These are phyloP conservation scores for Teunomyces atbi DNA, from an alignment of 805 yeast species.

Conservation along the genomic window DNA sequence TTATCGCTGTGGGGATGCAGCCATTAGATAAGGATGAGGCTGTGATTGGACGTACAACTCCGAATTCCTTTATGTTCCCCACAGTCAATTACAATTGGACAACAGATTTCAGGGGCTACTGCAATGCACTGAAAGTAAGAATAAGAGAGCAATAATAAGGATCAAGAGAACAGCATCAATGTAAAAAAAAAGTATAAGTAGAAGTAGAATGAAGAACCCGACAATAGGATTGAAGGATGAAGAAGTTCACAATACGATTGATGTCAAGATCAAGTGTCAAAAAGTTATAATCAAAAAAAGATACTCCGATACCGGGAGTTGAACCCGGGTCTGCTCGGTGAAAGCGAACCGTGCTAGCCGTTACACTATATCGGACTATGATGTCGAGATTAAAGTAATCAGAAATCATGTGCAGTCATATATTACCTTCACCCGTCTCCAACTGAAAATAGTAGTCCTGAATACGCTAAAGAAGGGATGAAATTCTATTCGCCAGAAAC, in stretches of 20 bases:
- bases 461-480: background rate
- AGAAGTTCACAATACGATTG: no score
- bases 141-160: no score
- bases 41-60: background rate
- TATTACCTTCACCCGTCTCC: no score
- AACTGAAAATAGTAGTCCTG: background rate
- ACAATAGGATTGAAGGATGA: no score
- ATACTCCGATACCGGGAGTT: constrained; percentile 80
- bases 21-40: background rate
- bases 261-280: background rate
- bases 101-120: no score
- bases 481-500: constrained; percentile 25
- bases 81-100: background rate
- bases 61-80: background rate
- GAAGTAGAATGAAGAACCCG: no score
- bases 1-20: background rate
- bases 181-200: no score
- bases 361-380: constrained; percentile 67
- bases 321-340: constrained; percentile 84
- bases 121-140: no score
- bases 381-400: background rate
- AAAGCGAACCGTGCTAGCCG: constrained; percentile 82
- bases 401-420: no score
- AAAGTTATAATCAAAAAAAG: background rate
- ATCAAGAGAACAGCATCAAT: no score